Percentiles rank a stretch among this genome's conserved stretches.
Conservation (phyloP, 768 basidiomycete species). For the Leccinum imitatum region DNA sequence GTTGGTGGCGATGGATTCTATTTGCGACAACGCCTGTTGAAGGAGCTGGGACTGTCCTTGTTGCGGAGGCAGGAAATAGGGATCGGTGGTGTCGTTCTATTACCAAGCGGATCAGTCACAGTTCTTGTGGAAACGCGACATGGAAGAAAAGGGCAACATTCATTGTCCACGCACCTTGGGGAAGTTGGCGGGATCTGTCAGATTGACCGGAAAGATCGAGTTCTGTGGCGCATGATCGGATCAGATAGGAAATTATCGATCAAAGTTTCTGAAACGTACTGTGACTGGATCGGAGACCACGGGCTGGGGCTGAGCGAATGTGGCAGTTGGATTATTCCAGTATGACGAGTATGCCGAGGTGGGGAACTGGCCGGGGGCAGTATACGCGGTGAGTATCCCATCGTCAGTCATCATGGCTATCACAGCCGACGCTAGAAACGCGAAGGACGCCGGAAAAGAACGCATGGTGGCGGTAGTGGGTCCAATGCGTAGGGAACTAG, state of each 20-base stretch:
- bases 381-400: slow-evolving; percentile 41
- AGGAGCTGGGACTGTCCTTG: slow-evolving; percentile 37
- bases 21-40: slow-evolving; percentile 38
- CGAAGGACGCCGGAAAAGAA: slow-evolving; percentile 9
- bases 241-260: neutral
- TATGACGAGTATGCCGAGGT: slow-evolving; percentile 59
- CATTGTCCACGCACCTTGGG: slow-evolving; percentile 37
- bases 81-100: slow-evolving; percentile 45
- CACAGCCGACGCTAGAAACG: slow-evolving; percentile 13
- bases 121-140: neutral
- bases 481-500: neutral
- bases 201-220: slow-evolving; percentile 50
- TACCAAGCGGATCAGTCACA: neutral
- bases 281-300: slow-evolving; percentile 67
- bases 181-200: slow-evolving; percentile 64
- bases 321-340: slow-evolving; percentile 69
- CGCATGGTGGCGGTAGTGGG: slow-evolving; percentile 16
- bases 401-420: slow-evolving; percentile 8
- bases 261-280: slow-evolving; percentile 35
- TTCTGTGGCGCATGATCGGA: slow-evolving; percentile 36
- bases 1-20: slow-evolving; percentile 38
- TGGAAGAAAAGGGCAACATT: neutral
- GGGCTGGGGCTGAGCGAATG: slow-evolving; percentile 67
- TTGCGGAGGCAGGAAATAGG: slow-evolving; percentile 42
- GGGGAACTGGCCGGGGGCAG: slow-evolving; percentile 61